These are phyloP conservation scores for Maudiozyma barnettii DNA, from an alignment of 805 yeast species.

Conservation along the genomic window DNA sequence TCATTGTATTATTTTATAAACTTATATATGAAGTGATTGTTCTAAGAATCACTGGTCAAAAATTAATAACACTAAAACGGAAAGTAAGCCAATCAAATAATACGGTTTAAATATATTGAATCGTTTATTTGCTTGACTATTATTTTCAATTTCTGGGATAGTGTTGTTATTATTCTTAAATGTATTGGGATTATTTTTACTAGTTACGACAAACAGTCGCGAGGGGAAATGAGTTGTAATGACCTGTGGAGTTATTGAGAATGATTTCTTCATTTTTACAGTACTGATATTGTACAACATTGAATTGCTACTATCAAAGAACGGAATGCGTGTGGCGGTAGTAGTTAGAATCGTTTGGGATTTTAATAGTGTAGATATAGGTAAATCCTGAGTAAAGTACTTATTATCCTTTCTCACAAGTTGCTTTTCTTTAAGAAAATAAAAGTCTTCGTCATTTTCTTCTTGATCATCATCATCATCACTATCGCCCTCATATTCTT, in stretches of 20 bases:
- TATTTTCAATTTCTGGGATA: not conserved
- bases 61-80: not conserved
- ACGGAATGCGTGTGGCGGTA: no score
- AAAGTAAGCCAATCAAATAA: not conserved
- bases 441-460: no score
- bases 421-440: no score
- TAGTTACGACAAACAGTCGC: not conserved
- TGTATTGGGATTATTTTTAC: not conserved
- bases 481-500: not conserved
- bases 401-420: no score
- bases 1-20: no score
- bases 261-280: not conserved
- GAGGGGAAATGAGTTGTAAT: not conserved
- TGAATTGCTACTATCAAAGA: no score
- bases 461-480: not conserved
- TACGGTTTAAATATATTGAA: not conserved
- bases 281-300: no score
- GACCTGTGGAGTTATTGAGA: not conserved
- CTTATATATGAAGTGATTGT: no score
- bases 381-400: no score
- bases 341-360: no score
- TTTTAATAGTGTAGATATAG: no score
- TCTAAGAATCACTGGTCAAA: not conserved
- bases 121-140: not conserved
- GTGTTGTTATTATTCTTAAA: not conserved